phyloP scores from a whole-genome alignment of 176 grass and related monocot species.

The Oryza brachyantha region DNA sequence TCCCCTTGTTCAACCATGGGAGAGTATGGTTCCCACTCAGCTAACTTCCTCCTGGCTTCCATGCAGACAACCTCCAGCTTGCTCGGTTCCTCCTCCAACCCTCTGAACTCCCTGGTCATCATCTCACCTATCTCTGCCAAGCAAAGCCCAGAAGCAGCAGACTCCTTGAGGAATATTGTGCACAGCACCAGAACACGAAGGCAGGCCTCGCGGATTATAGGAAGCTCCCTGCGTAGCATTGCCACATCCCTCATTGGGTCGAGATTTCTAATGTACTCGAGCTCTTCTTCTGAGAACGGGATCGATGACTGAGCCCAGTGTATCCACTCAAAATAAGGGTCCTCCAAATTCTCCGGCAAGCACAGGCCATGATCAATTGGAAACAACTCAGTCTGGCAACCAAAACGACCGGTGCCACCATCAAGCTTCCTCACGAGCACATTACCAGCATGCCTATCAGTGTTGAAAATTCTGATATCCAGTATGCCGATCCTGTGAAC shows the following conservation, averaged over 20 bases:
- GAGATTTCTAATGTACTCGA: constrained; percentile 59
- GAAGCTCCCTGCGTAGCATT: constrained; percentile 52
- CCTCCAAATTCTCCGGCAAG: constrained; percentile 71
- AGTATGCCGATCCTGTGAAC: constrained; percentile 81
- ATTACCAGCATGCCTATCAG: constrained; percentile 76
- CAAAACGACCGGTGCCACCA: constrained; percentile 50
- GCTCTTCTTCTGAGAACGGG: constrained; percentile 67
- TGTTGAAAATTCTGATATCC: constrained; percentile 86
- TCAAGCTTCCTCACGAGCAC: constrained; percentile 71
- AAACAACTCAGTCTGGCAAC: constrained; percentile 60
- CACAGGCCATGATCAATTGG: constrained; percentile 80
- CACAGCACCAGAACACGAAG: constrained; percentile 54
- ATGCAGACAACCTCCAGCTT: constrained; percentile 65
- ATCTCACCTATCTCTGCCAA: constrained; percentile 66
- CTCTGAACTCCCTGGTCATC: constrained; percentile 68
- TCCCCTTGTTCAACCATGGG: constrained; percentile 35
- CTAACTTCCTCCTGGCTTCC: constrained; percentile 47
- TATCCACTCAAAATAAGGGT: constrained; percentile 79
- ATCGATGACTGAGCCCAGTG: constrained; percentile 67
- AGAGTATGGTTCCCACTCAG: constrained; percentile 49
- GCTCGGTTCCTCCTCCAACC: constrained; percentile 65
- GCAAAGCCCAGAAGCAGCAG: constrained; percentile 56
- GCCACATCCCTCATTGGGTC: constrained; percentile 43
- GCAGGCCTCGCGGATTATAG: constrained; percentile 67
- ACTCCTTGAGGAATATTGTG: constrained; percentile 66